These are phyloP conservation scores for Akanthomyces muscarius DNA, from an alignment of 2,329 filamentous ascomycete species.

Conservation along the genomic window DNA sequence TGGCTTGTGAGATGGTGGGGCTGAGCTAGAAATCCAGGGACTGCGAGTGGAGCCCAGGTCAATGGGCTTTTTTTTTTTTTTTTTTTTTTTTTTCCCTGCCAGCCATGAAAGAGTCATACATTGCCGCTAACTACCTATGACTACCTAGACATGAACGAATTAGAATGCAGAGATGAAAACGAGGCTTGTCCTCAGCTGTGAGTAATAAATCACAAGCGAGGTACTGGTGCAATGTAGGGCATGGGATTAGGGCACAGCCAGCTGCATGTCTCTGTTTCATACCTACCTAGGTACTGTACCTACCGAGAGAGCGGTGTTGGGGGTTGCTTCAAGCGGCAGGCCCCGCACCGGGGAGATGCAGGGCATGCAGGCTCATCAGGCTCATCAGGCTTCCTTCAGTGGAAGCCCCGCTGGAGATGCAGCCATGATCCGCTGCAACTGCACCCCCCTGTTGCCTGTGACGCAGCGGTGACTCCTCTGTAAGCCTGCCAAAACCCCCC, in stretches of 20 bases:
- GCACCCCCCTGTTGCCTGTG: neutral
- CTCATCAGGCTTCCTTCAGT: too few relatives aligned
- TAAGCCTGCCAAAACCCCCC: neutral
- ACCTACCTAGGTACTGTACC: too few relatives aligned
- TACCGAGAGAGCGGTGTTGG: neutral
- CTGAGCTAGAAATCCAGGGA: neutral
- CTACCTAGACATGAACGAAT: neutral
- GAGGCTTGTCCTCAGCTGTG: neutral
- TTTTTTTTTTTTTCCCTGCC: too few relatives aligned
- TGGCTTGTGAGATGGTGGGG: neutral
- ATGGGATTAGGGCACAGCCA: too few relatives aligned
- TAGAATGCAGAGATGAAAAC: neutral
- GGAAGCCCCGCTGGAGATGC: neutral
- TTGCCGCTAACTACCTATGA: neutral
- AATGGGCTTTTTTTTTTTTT: neutral
- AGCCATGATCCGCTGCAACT: neutral
- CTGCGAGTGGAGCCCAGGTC: neutral
- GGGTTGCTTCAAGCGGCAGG: neutral
- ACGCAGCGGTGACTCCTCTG: neutral
- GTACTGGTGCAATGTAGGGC: too few relatives aligned
- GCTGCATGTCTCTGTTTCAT: neutral
- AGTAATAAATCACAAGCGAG: neutral
- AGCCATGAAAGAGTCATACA: neutral
- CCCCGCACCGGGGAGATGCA: neutral
- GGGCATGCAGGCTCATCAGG: neutral